These are phyloP conservation scores for Botrytis tulipae DNA, from an alignment of 2,329 filamentous ascomycete species.

Conservation along the genomic window DNA sequence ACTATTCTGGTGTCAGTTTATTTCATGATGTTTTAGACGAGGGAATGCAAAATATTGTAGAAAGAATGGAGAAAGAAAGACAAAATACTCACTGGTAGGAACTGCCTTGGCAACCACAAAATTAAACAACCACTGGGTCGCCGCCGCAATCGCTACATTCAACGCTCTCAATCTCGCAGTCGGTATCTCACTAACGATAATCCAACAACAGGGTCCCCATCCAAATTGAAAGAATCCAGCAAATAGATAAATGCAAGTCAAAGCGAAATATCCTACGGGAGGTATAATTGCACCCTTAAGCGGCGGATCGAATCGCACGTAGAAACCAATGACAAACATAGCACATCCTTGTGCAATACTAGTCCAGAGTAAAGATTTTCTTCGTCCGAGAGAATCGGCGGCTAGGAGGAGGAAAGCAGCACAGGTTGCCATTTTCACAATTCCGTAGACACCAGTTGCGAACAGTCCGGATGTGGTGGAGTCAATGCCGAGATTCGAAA, in stretches of 20 bases:
- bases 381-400: conserved; percentile 66
- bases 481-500: conserved; percentile 60
- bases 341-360: conserved; percentile 58
- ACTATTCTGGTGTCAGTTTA: background rate
- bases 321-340: conserved; percentile 72
- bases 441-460: conserved; percentile 71
- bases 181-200: conserved; percentile 68
- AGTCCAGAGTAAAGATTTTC: conserved; percentile 58
- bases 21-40: too few relatives aligned
- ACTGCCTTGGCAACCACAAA: conserved; percentile 68
- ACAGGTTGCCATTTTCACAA: conserved; percentile 67
- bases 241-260: conserved; percentile 71
- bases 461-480: conserved; percentile 60
- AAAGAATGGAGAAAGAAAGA: background rate
- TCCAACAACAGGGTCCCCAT: conserved; percentile 69
- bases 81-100: conserved; percentile 50
- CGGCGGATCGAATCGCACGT: conserved; percentile 62
- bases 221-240: conserved; percentile 67
- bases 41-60: too few relatives aligned
- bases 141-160: conserved; percentile 67
- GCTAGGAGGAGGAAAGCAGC: conserved; percentile 63
- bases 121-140: conserved; percentile 73
- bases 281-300: conserved; percentile 53
- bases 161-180: conserved; percentile 63
- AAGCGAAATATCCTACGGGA: conserved; percentile 66